Evolutionary conservation across 306 rosid genomes (phyloP), one percentile per base, ranked within the genome.

Genomic region (Lagenaria siceraria): DNA sequence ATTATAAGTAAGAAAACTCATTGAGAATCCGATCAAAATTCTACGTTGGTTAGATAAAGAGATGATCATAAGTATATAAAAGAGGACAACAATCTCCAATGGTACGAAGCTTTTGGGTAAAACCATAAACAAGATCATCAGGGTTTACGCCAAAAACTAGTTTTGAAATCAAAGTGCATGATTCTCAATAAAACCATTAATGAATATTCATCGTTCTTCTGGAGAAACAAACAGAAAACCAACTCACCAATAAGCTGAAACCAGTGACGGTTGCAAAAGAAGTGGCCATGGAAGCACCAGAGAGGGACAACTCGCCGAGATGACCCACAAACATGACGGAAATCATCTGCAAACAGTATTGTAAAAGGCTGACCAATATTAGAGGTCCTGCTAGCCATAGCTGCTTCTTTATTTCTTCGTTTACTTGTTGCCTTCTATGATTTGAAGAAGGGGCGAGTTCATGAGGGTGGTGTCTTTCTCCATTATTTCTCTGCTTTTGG

Each of bases 331-430:
- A 92, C 97, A 90, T 92, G 0, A 92, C 82, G 24, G 97, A 88
- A 55, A 92, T 87, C 36, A 88, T 72, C 82, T 87, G 93, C 4
- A 85, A 69, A 81, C 85, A 82, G 46, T 64, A 86, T 58, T 85
- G 90, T 24, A 90, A 77, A 1, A 92, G 22, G 71, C 79, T 81
- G 58, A 85, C 96, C 22, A 81, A 72, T 18, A 88, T 59, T 35
- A 88, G 62, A 27, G 97, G 93, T 42, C 96, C 96, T 62, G 97
- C 92, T n/a, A 92, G 88, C 93, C 96, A 90, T 82, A 90, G 21
- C 83, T 92, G 97, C 89, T 82, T 90, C 83, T 76, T 88, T 21
- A 85, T 75, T 84, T 92, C 97, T 77, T 87, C 89, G 0, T 5
- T 10, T 42, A 58, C 46, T 13, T 9, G 58, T 43, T 62, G 29